Evolutionary conservation across 139 green algal genomes (phyloP), one percentile per base, ranked within the genome.

Genomic region (Monoraphidium neglectum): DNA sequence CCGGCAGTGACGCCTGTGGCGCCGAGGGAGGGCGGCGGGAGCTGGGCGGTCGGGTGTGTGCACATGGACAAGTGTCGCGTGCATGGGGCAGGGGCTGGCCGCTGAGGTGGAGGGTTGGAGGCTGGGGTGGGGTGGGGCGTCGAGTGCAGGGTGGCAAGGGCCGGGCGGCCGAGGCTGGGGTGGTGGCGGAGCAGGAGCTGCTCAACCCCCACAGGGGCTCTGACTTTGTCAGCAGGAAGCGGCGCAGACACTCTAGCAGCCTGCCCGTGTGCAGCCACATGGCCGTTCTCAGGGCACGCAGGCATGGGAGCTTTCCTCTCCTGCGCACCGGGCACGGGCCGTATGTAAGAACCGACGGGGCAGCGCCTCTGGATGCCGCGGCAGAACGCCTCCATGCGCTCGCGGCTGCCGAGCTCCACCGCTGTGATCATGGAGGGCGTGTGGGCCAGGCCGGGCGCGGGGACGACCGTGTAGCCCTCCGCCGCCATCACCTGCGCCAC

Each of bases 301-400:
- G n/a, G n/a, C n/a, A n/a, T n/a, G n/a, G n/a, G n/a, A n/a, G n/a
- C n/a, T n/a, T n/a, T n/a, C n/a, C n/a, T n/a, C n/a, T n/a, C n/a
- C 4, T 8, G 0, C 79, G 24, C 75, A 92, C 94, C 93, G 62
- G 95, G 91, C 43, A 89, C 84, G 0, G 95, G 95, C 35, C 62
- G 61, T 40, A 98, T 89, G 82, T 98, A 98, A 2, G 90, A 93
- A 2, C 92, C 93, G 1, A 98, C 88, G n/a, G 95, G 95, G 33
- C 80, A 95, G 61, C 83, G 78, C 24, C 57, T 60, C 85, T 98
- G 95, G 24, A 98, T 87, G 24, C 91, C 91, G 13, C 81, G 64
- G 79, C 92, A 97, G 82, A 98, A 98, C 13, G 92, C 87, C 0
- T 87, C 71, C 90, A 98, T 97, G 47, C 62, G 59, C 4, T 88